These are phyloP conservation scores for Metarhizium brunneum DNA, from an alignment of 2,329 filamentous ascomycete genomes.

Conservation along the genomic window DNA sequence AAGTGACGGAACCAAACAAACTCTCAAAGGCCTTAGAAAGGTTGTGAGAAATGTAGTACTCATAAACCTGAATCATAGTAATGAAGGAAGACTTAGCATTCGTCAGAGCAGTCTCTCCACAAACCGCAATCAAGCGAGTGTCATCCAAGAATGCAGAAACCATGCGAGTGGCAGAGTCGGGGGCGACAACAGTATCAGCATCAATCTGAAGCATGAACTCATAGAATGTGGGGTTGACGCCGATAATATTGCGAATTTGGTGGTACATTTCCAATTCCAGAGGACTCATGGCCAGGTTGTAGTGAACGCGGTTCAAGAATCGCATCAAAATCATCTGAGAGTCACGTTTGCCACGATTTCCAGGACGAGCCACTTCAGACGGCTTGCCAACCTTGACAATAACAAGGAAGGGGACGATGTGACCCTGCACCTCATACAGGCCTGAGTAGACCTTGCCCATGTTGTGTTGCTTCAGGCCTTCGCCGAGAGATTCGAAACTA, in stretches of 20 bases:
- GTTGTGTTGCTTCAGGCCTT: conserved; percentile 96
- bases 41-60: conserved; percentile 99
- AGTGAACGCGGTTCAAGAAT: conserved; percentile 97
- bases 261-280: conserved; percentile 98
- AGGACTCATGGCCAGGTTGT: conserved; percentile 92
- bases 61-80: conserved; percentile 99
- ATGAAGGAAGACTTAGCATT: conserved; percentile 90
- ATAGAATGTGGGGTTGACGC: conserved; percentile 97
- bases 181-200: conserved; percentile 88
- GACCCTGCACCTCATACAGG: conserved; percentile 92
- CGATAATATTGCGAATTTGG: conserved; percentile 97
- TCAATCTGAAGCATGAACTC: conserved; percentile 96
- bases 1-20: conserved; percentile 94
- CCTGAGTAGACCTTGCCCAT: conserved; percentile 99
- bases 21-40: conserved; percentile 94
- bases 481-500: conserved; percentile 92
- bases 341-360: conserved; percentile 98
- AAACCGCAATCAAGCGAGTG: conserved; percentile 85
- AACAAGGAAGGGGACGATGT: conserved; percentile 96
- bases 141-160: conserved; percentile 86
- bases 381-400: conserved; percentile 97
- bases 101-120: conserved; percentile 86
- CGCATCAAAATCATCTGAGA: conserved; percentile 98
- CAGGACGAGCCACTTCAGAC: conserved; percentile 86
- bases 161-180: conserved; percentile 85